Base-by-base conservation (phyloP, 106 monocot species). In the Dactylorhiza incarnata region DNA sequence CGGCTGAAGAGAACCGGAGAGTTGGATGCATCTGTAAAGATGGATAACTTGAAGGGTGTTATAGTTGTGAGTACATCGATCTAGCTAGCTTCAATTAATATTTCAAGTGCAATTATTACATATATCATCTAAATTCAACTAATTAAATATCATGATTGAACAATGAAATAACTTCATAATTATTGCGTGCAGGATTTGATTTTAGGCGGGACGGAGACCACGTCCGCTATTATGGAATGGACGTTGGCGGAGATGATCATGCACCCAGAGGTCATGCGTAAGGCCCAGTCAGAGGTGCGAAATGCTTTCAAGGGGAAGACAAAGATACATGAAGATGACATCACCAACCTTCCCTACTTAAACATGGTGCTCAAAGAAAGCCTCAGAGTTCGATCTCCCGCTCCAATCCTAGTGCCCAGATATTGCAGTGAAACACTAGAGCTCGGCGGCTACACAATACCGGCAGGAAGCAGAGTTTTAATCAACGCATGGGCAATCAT, bases 351-450 rank as follows among this genome's bases (percentile, higher is more conserved):
- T 44, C 46, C 45, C 7, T 80, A 80, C 44, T 37, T 81, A 9
- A 74, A 75, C 6, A 49, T 68, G 26, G 68, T 81, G 7, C 46
- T 81, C 74, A 81, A 81, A 67, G 75, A 81, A 49, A 75, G 61
- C 12, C 37, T 81, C 4, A 81, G 75, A 43, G 5, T 75, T 1
- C 67, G 51, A 13, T 45, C 67, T 15, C 49, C 68, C 17, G 24
- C 13, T 6, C 75, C 69, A 11, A 15, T 75, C 13, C 54, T 81
- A 3, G 48, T 75, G 14, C 74, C 72, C 9, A 46, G 74, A 22
- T 48, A 16, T 14, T 58, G 45, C 61, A 19, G 24, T 2, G 79
- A 73, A 14, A 14, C 68, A 9, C 49, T 55, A 23, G 45, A 73
- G 48, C 19, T 73, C 45, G 10, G 15, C 14, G 73, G 73, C 3